A percentile compares a stretch with the other conserved stretches of the same genome.
Evolutionary conservation across 768 basidiomycete genomes (phyloP).

Genomic region (Gymnopilus dilepis): DNA sequence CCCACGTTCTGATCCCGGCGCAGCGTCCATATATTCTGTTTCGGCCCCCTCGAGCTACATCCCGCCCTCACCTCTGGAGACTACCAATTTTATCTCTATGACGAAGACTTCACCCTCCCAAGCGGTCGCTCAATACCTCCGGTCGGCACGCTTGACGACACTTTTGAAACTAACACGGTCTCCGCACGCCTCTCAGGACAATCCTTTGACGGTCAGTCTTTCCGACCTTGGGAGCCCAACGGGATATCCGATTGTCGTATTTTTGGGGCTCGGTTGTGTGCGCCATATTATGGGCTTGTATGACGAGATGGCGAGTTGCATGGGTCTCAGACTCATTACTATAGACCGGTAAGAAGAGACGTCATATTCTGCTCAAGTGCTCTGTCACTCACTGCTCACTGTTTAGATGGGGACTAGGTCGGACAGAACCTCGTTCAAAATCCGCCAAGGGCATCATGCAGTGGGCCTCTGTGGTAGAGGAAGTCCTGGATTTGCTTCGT

Average conservation of each 20-base stretch:
- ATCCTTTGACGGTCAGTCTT: slow-evolving; percentile 85
- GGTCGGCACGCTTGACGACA: slow-evolving; percentile 85
- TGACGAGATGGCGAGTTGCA: slow-evolving; percentile 92
- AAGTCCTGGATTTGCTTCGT: slow-evolving; percentile 81
- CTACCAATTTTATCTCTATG: slow-evolving; percentile 42
- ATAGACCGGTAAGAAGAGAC: slow-evolving; percentile 75
- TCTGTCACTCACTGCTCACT: slow-evolving; percentile 17
- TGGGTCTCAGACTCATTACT: slow-evolving; percentile 88
- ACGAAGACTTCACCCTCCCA: slow-evolving; percentile 61
- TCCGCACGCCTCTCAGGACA: slow-evolving; percentile 77
- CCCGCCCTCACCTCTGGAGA: slow-evolving; percentile 54
- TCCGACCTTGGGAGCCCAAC: slow-evolving; percentile 87
- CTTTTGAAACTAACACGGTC: slow-evolving; percentile 78
- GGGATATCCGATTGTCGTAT: slow-evolving; percentile 90
- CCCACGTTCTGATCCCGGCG: slow-evolving; percentile 59
- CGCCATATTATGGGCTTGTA: slow-evolving; percentile 94
- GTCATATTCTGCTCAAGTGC: neutral
- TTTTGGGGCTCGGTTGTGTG: slow-evolving; percentile 93
- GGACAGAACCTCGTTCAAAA: slow-evolving; percentile 74
- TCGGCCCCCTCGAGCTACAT: slow-evolving; percentile 52
- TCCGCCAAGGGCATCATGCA: slow-evolving; percentile 81
- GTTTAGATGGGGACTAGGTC: slow-evolving; percentile 88
- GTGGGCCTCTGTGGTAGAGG: slow-evolving; percentile 91
- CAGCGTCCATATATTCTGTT: slow-evolving; percentile 56
- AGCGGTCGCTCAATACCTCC: slow-evolving; percentile 84